Evolutionary conservation across 2,329 filamentous ascomycete genomes (phyloP), one percentile per base, ranked within the genome.

Genomic region (Hortaea sp.): DNA sequence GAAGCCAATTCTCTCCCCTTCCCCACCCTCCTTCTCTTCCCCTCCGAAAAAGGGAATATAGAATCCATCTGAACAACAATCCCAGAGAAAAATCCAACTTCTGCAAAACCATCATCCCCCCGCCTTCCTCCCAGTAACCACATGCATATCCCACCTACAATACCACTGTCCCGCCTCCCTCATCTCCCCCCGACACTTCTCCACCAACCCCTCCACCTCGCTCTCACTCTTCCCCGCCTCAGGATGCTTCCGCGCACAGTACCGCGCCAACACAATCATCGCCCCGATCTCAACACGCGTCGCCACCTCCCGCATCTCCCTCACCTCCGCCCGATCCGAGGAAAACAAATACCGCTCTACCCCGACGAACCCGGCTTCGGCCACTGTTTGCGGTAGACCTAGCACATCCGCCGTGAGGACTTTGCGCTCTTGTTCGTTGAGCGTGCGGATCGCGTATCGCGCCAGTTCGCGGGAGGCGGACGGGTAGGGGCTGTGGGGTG

Each of bases 341-440:
- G 44, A 43, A n/a, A 53, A 38, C 1, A 56, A 31, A 43, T 56
- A 50, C 29, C 45, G 41, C 11, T 40, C 10, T 5, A 51, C 43
- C 10, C 53, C 42, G 3, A 29, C 35, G 20, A 50, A 52, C 41
- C 41, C 41, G 10, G 37, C 45, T 5, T 44, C 32, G 20, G 29
- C 13, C 13, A 54, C 43, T 5, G 9, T 38, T 9, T 41, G 29
- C 37, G 28, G 28, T 11, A 49, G 35, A 1, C 43, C 34, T 1
- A 45, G 44, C 9, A 27, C 39, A 41, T 37, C 27, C 1, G 20
- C 10, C 12, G 42, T 20, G n/a, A 43, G 43, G 31, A 41, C 43
- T 4, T 43, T 5, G 2, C 30, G 5, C 27, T 42, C 39, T 34
- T 44, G 42, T 12, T 30, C 20, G 12, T 12, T 7, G 6, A 11